A percentile compares a stretch with the other conserved stretches of the same genome.
Conservation (phyloP, 2,329 filamentous ascomycete genomes). For the Apiospora kogelbergensis region DNA sequence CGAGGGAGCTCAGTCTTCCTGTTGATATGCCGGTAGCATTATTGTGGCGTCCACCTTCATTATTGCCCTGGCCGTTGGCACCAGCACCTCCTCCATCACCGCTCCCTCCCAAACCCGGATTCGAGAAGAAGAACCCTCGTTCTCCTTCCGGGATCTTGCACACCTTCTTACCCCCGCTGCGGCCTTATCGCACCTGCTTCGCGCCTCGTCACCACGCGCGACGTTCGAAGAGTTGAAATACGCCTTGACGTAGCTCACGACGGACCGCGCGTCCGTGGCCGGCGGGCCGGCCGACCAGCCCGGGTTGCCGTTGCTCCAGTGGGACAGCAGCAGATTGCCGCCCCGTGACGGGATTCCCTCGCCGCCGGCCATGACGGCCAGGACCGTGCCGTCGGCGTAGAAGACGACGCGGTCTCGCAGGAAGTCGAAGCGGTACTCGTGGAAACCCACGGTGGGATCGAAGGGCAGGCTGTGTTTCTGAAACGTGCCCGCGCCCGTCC, state of each 20-base stretch:
- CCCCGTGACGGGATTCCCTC: constrained; percentile 55
- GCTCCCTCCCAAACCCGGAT: not conserved
- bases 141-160: constrained; percentile 52
- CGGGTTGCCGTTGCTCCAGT: constrained; percentile 76
- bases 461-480: constrained; percentile 61
- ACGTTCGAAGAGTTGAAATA: constrained; percentile 72
- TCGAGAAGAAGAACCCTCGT: constrained; percentile 48
- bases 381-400: constrained; percentile 62
- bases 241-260: constrained; percentile 69
- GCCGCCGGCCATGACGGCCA: constrained; percentile 56
- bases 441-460: constrained; percentile 63
- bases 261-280: constrained; percentile 57
- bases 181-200: constrained; percentile 37
- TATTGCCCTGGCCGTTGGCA: not conserved
- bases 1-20: not conserved
- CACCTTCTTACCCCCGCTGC: constrained; percentile 36
- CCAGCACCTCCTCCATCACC: not conserved
- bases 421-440: constrained; percentile 82
- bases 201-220: constrained; percentile 38
- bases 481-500: constrained; percentile 60
- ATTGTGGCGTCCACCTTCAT: not conserved
- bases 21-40: not conserved
- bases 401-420: constrained; percentile 61
- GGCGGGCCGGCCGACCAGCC: constrained; percentile 74
- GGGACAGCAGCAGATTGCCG: constrained; percentile 69